Conservation (phyloP, 2,329 filamentous ascomycete genomes). For the Neonectria coccinea region DNA sequence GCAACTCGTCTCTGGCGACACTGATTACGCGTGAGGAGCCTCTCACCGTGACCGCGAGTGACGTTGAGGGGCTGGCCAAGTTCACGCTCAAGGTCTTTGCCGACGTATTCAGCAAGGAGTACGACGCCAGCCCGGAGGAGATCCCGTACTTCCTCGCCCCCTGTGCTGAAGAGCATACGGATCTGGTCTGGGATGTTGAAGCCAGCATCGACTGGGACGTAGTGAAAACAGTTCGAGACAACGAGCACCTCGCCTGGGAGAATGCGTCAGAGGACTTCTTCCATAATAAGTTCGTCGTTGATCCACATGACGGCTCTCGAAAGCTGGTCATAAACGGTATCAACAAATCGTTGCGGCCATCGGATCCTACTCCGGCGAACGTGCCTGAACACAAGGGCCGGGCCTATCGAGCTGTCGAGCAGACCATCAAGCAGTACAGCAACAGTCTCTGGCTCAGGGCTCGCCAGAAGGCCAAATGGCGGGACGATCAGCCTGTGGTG, state of each 20-base stretch:
- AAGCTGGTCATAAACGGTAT: conserved; percentile 68
- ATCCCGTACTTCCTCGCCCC: conserved; percentile 90
- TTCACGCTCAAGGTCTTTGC: conserved; percentile 84
- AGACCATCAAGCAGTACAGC: conserved; percentile 85
- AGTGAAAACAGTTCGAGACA: conserved; percentile 56
- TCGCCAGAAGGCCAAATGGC: conserved; percentile 65
- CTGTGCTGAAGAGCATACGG: conserved; percentile 42
- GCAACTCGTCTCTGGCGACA: conserved; percentile 68
- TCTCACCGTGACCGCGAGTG: conserved; percentile 57
- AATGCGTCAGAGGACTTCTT: conserved; percentile 63
- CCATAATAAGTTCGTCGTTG: conserved; percentile 64
- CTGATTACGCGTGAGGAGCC: conserved; percentile 58
- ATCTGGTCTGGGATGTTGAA: conserved; percentile 3
- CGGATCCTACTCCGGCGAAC: conserved; percentile 72
- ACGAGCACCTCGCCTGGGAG: conserved; percentile 54
- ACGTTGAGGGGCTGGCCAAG: conserved; percentile 68
- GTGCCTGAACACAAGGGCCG: conserved; percentile 62
- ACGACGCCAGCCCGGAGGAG: conserved; percentile 69
- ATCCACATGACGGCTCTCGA: conserved; percentile 72
- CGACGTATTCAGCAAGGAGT: conserved; percentile 91
- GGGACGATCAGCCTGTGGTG: conserved; percentile 82
- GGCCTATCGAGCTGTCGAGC: conserved; percentile 53
- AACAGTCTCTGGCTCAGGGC: conserved; percentile 77
- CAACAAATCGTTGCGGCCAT: conserved; percentile 69
- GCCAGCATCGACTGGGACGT: conserved; percentile 71